Evolutionary conservation across 129 eudicot species (phyloP).

Genomic region (Escallonia herrerae): DNA sequence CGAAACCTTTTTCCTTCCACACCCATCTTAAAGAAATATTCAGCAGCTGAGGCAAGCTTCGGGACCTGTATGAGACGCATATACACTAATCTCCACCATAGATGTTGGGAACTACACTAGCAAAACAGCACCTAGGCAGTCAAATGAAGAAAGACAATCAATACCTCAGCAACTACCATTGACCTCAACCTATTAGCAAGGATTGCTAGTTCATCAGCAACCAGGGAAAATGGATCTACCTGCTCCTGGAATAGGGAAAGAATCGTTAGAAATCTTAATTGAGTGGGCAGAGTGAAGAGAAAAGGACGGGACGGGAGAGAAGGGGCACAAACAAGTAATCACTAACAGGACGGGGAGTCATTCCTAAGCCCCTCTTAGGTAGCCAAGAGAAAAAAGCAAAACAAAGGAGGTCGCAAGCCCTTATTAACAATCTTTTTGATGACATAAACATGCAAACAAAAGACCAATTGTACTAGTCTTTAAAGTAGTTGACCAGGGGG

Average conservation of each 20-base stretch:
- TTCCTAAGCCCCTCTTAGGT: too few species aligned
- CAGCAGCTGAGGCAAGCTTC: slow-evolving; percentile 95
- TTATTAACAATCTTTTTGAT: too few species aligned
- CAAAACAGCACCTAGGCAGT: not conserved
- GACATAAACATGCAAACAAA: too few species aligned
- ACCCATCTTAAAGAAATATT: slow-evolving; percentile 88
- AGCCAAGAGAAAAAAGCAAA: too few species aligned
- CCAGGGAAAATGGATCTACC: slow-evolving; percentile 86
- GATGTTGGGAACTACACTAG: not conserved
- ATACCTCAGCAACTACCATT: slow-evolving; percentile 91
- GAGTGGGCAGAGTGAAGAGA: not conserved
- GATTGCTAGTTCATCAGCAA: slow-evolving; percentile 80
- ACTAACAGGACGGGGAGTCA: not conserved
- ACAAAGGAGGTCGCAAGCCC: too few species aligned
- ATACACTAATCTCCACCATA: not conserved
- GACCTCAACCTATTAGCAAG: slow-evolving; percentile 69
- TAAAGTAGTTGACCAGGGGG: too few species aligned
- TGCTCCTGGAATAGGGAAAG: slow-evolving; percentile 41
- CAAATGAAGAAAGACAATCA: not conserved
- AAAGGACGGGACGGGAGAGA: not conserved
- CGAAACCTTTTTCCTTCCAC: slow-evolving; percentile 94
- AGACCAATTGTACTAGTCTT: too few species aligned
- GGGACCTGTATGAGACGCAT: slow-evolving; percentile 58
- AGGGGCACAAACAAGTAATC: not conserved
- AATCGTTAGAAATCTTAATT: slow-evolving; percentile 5